Evolutionary conservation across 73 alveolate species (phyloP).

Genomic region (Paramecium sexaurelia): DNA sequence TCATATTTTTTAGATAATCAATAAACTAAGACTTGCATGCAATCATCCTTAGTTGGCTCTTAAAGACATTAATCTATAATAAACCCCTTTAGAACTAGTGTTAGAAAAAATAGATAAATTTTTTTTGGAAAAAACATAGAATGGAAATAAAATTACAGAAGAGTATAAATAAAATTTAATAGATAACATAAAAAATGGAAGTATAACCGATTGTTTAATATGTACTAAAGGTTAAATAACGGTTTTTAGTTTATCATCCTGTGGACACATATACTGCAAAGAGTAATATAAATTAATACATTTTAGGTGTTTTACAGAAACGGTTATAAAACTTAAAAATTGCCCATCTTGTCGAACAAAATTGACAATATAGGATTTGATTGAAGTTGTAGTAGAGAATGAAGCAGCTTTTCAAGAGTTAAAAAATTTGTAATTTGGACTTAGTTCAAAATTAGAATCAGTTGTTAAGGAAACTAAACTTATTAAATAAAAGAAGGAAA

Average conservation of each 20-base stretch:
- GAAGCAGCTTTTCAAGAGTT: background rate
- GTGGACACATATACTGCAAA: constrained; percentile 22
- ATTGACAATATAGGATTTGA: background rate
- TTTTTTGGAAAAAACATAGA: background rate
- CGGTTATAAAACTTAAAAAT: background rate
- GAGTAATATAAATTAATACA: background rate
- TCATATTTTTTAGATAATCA: constrained; percentile 56
- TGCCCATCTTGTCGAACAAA: constrained; percentile 2
- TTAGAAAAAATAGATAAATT: background rate
- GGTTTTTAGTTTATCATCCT: background rate
- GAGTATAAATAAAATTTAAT: background rate
- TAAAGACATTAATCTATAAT: background rate
- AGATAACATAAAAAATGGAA: background rate
- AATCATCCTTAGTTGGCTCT: constrained; percentile 60
- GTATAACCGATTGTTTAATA: background rate
- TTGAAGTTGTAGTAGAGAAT: background rate
- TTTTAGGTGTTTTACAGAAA: background rate
- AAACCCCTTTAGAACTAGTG: background rate
- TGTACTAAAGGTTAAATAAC: background rate
- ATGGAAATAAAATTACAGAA: background rate
- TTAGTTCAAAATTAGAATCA: constrained; percentile 14
- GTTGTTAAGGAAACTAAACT: background rate
- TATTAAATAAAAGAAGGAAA: background rate
- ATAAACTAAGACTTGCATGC: constrained; percentile 56
- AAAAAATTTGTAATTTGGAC: background rate